Evolutionary conservation across 2,329 filamentous ascomycete species (phyloP), one percentile per base, ranked within the genome.

Genomic region (Apiospora rasikravindrae): DNA sequence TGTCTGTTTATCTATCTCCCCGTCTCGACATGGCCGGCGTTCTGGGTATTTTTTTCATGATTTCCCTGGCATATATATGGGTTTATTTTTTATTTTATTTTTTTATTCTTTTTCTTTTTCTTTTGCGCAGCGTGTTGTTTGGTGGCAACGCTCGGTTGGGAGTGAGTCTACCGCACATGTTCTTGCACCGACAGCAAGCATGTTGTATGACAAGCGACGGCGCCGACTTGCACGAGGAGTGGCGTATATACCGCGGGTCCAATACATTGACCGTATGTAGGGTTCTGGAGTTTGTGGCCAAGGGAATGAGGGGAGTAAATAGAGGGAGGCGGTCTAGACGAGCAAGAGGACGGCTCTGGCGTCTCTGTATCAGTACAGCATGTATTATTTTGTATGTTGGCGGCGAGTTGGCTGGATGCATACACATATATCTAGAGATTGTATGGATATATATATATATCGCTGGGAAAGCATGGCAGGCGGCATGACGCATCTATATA

Each of bases 191-290:
- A 37, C 5, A 37, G 8, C 33, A 37, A 37, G 33, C 57, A 64
- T 64, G 40, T 64, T 40, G 40, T 64, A 64, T 64, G 37, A 64
- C 33, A 64, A 61, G 53, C 53, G 29, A 37, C 53, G 53, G 53
- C 29, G 16, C 16, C 53, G 26, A 57, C 51, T 19, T 57, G 51
- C 14, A 33, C 51, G 19, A 57, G 51, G 14, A 19, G 26, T 19
- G 53, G 53, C 57, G 33, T 64, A 64, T 40, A 64, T 64, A 64
- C 24, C 57, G 8, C 29, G 57, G 57, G 57, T 40, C 33, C 57
- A 37, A 37, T 22, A 40, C 19, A 49, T 49, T 49, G 37, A 37
- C 22, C 22, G 29, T 37, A 61, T 22, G 7, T 8, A 53, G 57
- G 57, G 57, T 37, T 64, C 33, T 40, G 57, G 57, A 40, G 57